Conservation (phyloP, 75 land plant genomes). For the Chamaecyparis obtusa region DNA sequence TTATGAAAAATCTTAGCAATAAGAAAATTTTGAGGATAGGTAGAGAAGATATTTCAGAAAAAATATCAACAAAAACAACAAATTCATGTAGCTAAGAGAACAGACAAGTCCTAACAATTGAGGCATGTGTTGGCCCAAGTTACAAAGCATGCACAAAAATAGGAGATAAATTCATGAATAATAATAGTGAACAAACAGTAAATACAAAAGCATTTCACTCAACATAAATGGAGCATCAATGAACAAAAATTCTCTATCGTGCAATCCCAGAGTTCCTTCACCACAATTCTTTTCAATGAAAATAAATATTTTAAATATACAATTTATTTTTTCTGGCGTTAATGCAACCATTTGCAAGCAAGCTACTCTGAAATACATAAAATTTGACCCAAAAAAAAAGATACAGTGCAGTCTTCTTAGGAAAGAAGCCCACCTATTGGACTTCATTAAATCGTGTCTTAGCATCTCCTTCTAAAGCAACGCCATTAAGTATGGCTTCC, state of each 20-base stretch:
- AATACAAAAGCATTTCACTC: background rate
- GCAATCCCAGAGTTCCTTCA: background rate
- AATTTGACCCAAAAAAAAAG: background rate
- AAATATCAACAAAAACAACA: background rate
- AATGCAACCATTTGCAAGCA: background rate
- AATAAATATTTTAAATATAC: background rate
- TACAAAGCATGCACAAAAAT: background rate
- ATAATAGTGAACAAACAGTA: background rate
- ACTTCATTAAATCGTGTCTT: slow-evolving; percentile 68
- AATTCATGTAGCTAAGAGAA: background rate
- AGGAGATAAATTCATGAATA: background rate
- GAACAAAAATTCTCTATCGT: background rate
- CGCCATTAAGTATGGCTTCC: slow-evolving; percentile 83
- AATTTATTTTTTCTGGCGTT: background rate
- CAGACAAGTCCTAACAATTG: too few species aligned
- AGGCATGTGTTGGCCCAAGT: background rate
- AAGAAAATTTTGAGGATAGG: background rate
- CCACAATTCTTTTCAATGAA: background rate
- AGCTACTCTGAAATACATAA: background rate
- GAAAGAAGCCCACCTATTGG: slow-evolving; percentile 44
- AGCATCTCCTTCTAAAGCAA: slow-evolving; percentile 71
- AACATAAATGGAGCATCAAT: background rate
- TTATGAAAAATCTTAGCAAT: too few species aligned
- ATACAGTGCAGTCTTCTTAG: background rate
- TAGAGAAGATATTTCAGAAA: background rate